Evolutionary conservation across 1,284 basidiomycete genomes (phyloP), one percentile per base, ranked within the genome.

Genomic region (Anthracocystis walkeri): DNA sequence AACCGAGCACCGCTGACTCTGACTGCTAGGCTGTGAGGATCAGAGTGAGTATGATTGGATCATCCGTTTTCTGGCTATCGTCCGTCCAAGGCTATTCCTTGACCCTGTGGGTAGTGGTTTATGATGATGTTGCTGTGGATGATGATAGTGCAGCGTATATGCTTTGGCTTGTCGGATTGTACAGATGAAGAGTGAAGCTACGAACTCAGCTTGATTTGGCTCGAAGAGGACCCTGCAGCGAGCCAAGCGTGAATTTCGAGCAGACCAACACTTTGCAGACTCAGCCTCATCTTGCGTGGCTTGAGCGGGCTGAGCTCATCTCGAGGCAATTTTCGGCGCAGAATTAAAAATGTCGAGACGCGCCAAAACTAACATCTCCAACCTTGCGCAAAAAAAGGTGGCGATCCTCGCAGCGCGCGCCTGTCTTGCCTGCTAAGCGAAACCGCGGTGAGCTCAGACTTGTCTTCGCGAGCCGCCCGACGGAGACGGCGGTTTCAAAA

Each of bases 251-350:
- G 42, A 29, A 48, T 12, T 46, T 14, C 11, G 7, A 12, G 14
- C 33, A 46, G 23, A 52, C 35, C 35, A 25, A 52, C 52, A 54
- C 52, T 54, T 54, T 54, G 14, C 48, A 35, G 31, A 33, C 33
- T 49, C 25, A 33, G 46, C 27, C 48, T 27, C 12, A 45, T 31
- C 23, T 7, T n/a, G 21, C 14, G 57, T 51, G 25, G 23, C 49
- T 41, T 42, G 58, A 27, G 25, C 40, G 8, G 21, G 53, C 52
- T 55, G 45, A 60, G 58, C 58, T 60, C 48, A 59, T 54, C 52
- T 12, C 40, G 6, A 7, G 7, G 14, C 27, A 5, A 41, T 42
- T 20, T 41, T 29, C 16, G 14, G 23, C 25, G 12, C 0, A 21
- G 4, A 11, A n/a, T 29, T 29, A 8, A 49, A 29, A 14, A n/a